Percentiles rank a stretch among this genome's conserved stretches.
These are phyloP conservation scores for Fusarium sp. DNA, from an alignment of 2,329 filamentous ascomycete species.

Conservation along the genomic window DNA sequence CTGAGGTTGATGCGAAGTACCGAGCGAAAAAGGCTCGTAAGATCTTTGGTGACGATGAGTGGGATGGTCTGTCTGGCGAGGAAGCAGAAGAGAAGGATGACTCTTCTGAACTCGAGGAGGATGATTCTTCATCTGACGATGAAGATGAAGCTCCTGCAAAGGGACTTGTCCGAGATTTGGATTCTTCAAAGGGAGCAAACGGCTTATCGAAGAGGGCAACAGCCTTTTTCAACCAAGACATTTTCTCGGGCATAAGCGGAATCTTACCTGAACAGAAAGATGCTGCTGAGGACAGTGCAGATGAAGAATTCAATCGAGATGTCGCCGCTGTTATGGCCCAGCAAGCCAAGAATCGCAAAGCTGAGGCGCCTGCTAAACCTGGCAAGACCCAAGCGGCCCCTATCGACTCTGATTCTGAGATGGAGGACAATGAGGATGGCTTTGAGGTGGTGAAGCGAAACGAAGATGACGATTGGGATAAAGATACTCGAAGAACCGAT, in stretches of 20 bases:
- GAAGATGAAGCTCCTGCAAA: slow-evolving; percentile 42
- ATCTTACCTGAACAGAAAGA: slow-evolving; percentile 65
- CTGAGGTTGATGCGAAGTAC: slow-evolving; percentile 86
- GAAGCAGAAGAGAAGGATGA: slow-evolving; percentile 65
- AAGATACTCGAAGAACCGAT: slow-evolving; percentile 72
- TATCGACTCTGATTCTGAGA: slow-evolving; percentile 48
- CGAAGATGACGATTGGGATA: slow-evolving; percentile 73
- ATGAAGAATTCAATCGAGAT: slow-evolving; percentile 53
- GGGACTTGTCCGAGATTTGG: slow-evolving; percentile 54
- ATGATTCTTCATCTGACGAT: slow-evolving; percentile 53
- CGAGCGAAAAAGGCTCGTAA: slow-evolving; percentile 89
- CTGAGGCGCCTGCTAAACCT: slow-evolving; percentile 21
- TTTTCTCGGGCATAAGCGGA: slow-evolving; percentile 86
- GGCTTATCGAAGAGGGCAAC: slow-evolving; percentile 69
- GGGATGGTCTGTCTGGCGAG: slow-evolving; percentile 85
- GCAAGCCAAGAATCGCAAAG: slow-evolving; percentile 46
- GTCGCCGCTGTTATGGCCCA: slow-evolving; percentile 44
- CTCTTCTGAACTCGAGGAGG: slow-evolving; percentile 67
- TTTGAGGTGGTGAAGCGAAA: slow-evolving; percentile 72
- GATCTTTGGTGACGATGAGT: slow-evolving; percentile 87
- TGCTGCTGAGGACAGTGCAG: slow-evolving; percentile 38
- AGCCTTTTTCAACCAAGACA: slow-evolving; percentile 93
- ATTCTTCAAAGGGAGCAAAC: slow-evolving; percentile 43
- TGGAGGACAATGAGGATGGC: slow-evolving; percentile 59
- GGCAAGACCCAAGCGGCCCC: slow-evolving; percentile 40